Base-by-base conservation (phyloP, 139 green algal genomes). In the Micractinium sp. region DNA sequence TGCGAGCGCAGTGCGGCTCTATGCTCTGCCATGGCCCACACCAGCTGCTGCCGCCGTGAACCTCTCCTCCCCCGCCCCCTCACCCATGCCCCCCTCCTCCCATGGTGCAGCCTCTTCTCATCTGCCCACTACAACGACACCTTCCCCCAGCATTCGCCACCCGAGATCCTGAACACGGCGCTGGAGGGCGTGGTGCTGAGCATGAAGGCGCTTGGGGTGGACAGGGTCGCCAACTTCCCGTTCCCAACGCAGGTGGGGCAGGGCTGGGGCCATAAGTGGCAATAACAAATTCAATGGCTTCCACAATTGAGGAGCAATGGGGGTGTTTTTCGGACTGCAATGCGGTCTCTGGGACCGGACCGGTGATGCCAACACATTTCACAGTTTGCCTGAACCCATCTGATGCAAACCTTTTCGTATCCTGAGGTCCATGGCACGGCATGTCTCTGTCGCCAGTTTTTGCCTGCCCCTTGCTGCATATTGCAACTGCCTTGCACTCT, bases 121-220 rank as follows among this genome's bases (percentile, higher is more conserved):
- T 96, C 92, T 1, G 97, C 98, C 16, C 92, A 96, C 47, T 99
- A 96, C 93, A 96, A 97, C 85, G 94, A 99, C 88, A 95, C 93
- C 60, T 98, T 99, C 85, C 92, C 94, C 1, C 80, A 93, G 56
- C 94, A 97, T 90, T 94, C 91, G 29, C 93, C 94, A 0, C 96
- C 98, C 1, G 98, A 99, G 93, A 98, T 99, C 66, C 27, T 94
- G 5, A 97, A 96, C 84, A 97, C 93, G 0, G 85, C 95, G 0
- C 90, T 99, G 90, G 98, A 99, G 89, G 96, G 96, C 16, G 95
- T 99, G 78, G 95, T 97, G 80, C 93, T 99, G 84, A 63, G 95
- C 53, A 94, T 99, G 92, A 98, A 98, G 90, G 92, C 94, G 33
- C 96, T 99, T 95, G 97, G 96, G 33, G 96, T 99, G 31, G 95